Percentiles rank a stretch among this genome's conserved stretches.
Evolutionary conservation across 179 eudicot species (phyloP).

Genomic region (Amaranthus tricolor): DNA sequence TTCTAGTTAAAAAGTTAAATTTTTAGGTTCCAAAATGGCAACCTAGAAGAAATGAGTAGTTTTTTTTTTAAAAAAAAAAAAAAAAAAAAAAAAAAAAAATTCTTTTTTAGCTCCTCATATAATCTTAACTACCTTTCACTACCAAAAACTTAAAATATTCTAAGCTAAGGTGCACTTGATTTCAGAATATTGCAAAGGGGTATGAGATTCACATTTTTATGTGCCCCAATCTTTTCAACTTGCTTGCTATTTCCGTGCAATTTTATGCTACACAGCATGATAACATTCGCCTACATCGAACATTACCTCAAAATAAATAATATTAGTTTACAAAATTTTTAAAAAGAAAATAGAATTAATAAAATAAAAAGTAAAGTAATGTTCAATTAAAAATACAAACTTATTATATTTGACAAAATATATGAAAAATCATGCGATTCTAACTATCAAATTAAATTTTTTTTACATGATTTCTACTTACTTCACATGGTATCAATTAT

Average conservation of each 20-base stretch:
- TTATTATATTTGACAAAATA: too few species aligned
- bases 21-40: slow-evolving; percentile 3
- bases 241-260: slow-evolving; percentile 7
- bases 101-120: background rate
- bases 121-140: slow-evolving; percentile 14
- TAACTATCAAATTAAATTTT: too few species aligned
- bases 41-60: background rate
- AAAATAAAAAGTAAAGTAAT: too few species aligned
- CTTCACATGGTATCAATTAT: too few species aligned
- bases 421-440: too few species aligned
- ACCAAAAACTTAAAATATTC: slow-evolving; percentile 17
- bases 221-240: slow-evolving; percentile 19
- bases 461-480: too few species aligned
- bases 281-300: too few species aligned
- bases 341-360: too few species aligned
- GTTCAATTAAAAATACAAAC: too few species aligned
- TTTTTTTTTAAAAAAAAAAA: too few species aligned
- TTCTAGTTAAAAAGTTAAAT: background rate
- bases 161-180: slow-evolving; percentile 24
- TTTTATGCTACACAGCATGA: background rate
- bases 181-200: slow-evolving; percentile 15
- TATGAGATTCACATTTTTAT: slow-evolving; percentile 23
- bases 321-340: too few species aligned
- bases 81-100: background rate
- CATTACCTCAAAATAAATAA: too few species aligned